A percentile compares a stretch with the other conserved stretches of the same genome.
phyloP scores from a whole-genome alignment of 768 basidiomycete species.

The Amanita phalloides region DNA sequence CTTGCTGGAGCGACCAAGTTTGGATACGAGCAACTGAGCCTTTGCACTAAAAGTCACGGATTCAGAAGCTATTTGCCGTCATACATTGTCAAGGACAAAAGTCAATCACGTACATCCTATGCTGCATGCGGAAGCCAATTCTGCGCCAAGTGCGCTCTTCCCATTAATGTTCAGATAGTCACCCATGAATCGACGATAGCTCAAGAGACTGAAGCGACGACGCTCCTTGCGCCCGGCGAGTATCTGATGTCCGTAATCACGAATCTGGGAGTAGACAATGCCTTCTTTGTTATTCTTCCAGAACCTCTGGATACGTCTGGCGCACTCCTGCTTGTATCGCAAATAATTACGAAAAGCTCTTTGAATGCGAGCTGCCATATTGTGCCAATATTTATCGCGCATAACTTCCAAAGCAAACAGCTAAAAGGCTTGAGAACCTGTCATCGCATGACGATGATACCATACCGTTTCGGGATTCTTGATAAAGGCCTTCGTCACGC shows the following conservation, averaged over 20 bases:
- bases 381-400: constrained; percentile 99
- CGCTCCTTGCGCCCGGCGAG: constrained; percentile 90
- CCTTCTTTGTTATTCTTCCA: constrained; percentile 98
- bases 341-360: constrained; percentile 94
- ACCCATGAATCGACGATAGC: constrained; percentile 90
- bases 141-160: constrained; percentile 64
- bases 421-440: constrained; percentile 27
- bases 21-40: constrained; percentile 77
- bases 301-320: constrained; percentile 90
- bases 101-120: constrained; percentile 50
- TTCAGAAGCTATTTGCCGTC: constrained; percentile 37
- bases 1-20: constrained; percentile 80
- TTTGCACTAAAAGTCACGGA: constrained; percentile 76
- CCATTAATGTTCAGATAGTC: constrained; percentile 93
- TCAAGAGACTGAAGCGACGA: constrained; percentile 84
- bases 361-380: constrained; percentile 96
- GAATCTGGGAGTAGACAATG: constrained; percentile 76
- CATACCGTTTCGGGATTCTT: constrained; percentile 95
- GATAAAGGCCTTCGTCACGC: constrained; percentile 96
- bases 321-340: constrained; percentile 92
- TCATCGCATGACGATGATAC: constrained; percentile 12
- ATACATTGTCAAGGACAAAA: neutral
- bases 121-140: constrained; percentile 60
- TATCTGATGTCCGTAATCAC: constrained; percentile 94
- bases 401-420: constrained; percentile 97